Conservation (phyloP, 371 early-diverging fungal species). For the Paraphysoderma sedebokerense region DNA sequence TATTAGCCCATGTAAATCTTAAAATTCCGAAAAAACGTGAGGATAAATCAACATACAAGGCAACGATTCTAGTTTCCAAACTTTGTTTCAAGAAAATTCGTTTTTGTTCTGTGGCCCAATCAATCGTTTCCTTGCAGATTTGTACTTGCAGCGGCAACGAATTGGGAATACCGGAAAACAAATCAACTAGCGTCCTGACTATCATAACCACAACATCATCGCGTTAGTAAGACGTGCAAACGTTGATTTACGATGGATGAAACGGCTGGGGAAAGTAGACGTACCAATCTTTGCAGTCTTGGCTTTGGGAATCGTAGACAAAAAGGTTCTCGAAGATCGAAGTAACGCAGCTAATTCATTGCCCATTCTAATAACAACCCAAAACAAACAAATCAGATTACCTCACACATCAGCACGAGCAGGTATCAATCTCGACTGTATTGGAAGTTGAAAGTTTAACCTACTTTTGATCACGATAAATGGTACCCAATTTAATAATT, state of each 20-base stretch:
- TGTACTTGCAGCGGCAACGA: conserved; percentile 75
- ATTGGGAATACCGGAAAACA: conserved; percentile 71
- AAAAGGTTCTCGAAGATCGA: conserved; percentile 55
- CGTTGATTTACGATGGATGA: background rate
- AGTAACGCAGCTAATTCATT: conserved; percentile 62
- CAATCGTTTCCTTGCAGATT: conserved; percentile 80
- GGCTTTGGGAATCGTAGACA: conserved; percentile 76
- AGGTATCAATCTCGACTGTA: background rate
- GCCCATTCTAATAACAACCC: conserved; percentile 31
- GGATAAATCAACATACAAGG: conserved; percentile 30
- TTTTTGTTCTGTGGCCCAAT: conserved; percentile 81
- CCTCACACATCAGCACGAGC: background rate
- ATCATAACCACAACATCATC: background rate
- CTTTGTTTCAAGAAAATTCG: conserved; percentile 84
- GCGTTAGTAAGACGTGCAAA: background rate
- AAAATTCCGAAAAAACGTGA: background rate
- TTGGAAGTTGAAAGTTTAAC: background rate
- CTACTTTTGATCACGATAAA: conserved; percentile 43
- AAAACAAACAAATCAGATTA: background rate
- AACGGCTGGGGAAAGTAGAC: conserved; percentile 2
- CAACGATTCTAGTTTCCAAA: conserved; percentile 79
- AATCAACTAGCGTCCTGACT: conserved; percentile 77
- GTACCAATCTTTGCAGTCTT: conserved; percentile 89
- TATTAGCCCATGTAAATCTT: too few species aligned
- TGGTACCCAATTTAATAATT: conserved; percentile 36